These are phyloP conservation scores for Periconia macrospinosa DNA, from an alignment of 2,329 filamentous ascomycete species.

Conservation along the genomic window DNA sequence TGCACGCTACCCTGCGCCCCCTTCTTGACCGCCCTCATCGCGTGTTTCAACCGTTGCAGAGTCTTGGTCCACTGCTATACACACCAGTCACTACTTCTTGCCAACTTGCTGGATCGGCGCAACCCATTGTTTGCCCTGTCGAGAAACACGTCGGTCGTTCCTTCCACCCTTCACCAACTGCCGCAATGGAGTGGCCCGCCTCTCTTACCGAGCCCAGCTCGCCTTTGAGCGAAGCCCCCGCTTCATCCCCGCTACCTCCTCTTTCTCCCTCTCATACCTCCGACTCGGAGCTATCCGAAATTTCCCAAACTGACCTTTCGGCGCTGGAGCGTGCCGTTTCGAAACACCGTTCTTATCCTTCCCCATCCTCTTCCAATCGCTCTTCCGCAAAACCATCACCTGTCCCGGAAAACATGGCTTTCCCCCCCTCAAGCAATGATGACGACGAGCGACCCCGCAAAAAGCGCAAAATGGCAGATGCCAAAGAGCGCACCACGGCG, in stretches of 20 bases:
- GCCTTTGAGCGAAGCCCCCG: constrained; percentile 42
- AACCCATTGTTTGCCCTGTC: background rate
- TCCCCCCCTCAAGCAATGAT: constrained; percentile 52
- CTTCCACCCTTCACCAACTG: background rate
- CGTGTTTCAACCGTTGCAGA: background rate
- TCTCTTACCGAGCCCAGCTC: constrained; percentile 36
- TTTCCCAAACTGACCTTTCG: constrained; percentile 31
- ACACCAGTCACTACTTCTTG: no score
- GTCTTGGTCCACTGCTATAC: background rate
- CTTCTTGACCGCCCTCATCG: background rate
- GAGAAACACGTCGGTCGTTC: constrained; percentile 2
- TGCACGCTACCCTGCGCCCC: background rate
- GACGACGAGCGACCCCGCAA: constrained; percentile 73
- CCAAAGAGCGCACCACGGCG: constrained; percentile 75
- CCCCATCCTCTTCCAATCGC: constrained; percentile 49
- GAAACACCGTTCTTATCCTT: constrained; percentile 35
- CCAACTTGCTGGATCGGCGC: background rate
- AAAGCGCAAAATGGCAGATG: constrained; percentile 62
- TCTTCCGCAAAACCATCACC: constrained; percentile 51
- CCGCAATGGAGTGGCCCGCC: background rate
- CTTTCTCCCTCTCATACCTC: constrained; percentile 13
- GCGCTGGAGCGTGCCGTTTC: constrained; percentile 36
- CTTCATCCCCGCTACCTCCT: constrained; percentile 29
- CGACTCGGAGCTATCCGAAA: constrained; percentile 32
- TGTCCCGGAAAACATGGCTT: constrained; percentile 49